Base-by-base conservation (phyloP, 208 protist species). In the Herpetomonas tarakana region DNA sequence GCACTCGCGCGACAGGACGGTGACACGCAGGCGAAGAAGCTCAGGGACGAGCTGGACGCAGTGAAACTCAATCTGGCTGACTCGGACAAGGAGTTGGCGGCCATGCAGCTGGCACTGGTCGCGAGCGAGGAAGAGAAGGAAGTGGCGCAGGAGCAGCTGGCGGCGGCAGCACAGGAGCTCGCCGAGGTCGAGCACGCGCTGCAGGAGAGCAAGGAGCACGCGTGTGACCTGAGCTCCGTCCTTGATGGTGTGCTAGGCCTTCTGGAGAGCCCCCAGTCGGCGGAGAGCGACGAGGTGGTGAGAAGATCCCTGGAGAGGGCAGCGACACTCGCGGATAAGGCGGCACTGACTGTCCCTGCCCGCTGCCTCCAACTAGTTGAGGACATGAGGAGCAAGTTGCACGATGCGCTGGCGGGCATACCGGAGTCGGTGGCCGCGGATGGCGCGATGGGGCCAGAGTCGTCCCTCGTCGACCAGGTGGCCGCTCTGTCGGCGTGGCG, bases 201-300 rank as follows among this genome's bases (percentile, higher is more conserved):
- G 39, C 24, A 2, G 45, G 57, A 14, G 26, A n/a, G 18, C 19
- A 28, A 52, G 29, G 41, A 51, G 49, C 66, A 75, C 45, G 57
- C 61, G 12, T 39, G 46, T 0, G 41, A 38, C 9, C 18, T 73
- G 2, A n/a, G n/a, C n/a, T n/a, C n/a, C n/a, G n/a, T n/a, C n/a
- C n/a, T n/a, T n/a, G n/a, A n/a, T n/a, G n/a, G n/a, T n/a, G n/a
- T n/a, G n/a, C n/a, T n/a, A n/a, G n/a, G n/a, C n/a, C n/a, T n/a
- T n/a, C n/a, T n/a, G n/a, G n/a, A n/a, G n/a, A n/a, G n/a, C n/a
- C n/a, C n/a, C n/a, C n/a, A n/a, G n/a, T n/a, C n/a, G n/a, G n/a
- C 44, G 44, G 9, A 18, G 11, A 18, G 6, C 19, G 11, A 22
- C 4, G 11, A 18, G 19, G 9, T 7, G 19, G 16, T 18, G 9